A percentile compares a stretch with the other conserved stretches of the same genome.
phyloP scores from a whole-genome alignment of 345 rosid species.

The Linum tenue region DNA sequence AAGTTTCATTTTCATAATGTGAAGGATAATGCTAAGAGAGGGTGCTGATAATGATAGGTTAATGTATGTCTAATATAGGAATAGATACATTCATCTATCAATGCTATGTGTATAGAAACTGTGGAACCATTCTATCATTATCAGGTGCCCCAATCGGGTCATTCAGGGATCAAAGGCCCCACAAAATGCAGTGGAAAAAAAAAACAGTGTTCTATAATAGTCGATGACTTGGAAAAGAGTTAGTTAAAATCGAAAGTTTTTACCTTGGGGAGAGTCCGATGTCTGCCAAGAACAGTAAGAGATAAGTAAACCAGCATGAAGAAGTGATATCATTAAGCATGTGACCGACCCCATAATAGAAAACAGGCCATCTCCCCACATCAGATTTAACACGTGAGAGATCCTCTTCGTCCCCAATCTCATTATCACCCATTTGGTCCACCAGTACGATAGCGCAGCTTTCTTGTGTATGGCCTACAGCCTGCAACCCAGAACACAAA shows the following conservation, averaged over 20 bases:
- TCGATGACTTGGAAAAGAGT: not conserved
- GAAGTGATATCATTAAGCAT: constrained; percentile 97
- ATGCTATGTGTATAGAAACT: no score
- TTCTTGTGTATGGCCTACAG: no score
- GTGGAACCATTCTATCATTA: no score
- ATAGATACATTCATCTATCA: no score
- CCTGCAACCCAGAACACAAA: no score
- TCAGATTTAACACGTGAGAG: constrained; percentile 39
- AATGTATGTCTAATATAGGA: no score
- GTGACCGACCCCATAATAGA: constrained; percentile 82
- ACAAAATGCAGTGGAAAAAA: not conserved
- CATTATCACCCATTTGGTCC: constrained; percentile 8
- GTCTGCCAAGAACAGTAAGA: constrained; percentile 71
- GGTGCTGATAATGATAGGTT: not conserved
- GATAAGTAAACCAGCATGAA: constrained; percentile 96
- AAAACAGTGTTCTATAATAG: not conserved
- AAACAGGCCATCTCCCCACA: constrained; percentile 67
- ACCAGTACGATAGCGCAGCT: no score
- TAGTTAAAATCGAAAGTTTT: no score
- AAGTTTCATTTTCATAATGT: no score
- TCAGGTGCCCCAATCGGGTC: not conserved
- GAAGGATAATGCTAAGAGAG: no score
- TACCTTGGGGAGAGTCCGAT: constrained; percentile 85
- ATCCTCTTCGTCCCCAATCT: constrained; percentile 31
- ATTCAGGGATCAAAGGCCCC: not conserved